phyloP scores from a whole-genome alignment of 441 rosid genomes.

The Raphanus hybrid region DNA sequence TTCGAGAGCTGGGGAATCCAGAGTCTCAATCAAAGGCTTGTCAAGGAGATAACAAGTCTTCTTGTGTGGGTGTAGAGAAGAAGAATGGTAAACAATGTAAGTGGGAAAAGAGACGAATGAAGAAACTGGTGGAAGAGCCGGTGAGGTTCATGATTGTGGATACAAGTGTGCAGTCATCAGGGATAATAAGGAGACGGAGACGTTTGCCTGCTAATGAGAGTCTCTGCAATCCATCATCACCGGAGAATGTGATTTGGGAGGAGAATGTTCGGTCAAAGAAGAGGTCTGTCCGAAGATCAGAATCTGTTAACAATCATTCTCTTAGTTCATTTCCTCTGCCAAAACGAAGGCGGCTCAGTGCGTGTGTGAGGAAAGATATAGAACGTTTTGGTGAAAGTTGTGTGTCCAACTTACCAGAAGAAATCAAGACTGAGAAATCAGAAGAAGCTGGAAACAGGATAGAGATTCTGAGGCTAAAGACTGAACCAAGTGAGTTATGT shows the following conservation, averaged over 20 bases:
- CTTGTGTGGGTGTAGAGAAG: no score
- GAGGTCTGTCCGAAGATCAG: slow-evolving; percentile 52
- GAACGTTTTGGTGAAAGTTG: slow-evolving; percentile 37
- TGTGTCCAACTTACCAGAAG: neutral
- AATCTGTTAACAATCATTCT: slow-evolving; percentile 17
- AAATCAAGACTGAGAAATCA: slow-evolving; percentile 32
- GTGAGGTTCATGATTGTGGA: slow-evolving; percentile 58
- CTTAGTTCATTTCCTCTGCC: slow-evolving; percentile 30
- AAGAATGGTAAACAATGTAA: slow-evolving; percentile 1
- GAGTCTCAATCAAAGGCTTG: no score
- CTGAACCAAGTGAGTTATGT: slow-evolving; percentile 30
- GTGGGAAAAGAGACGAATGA: slow-evolving; percentile 23
- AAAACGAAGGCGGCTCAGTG: slow-evolving; percentile 60
- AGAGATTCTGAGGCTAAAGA: neutral
- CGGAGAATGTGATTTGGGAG: neutral
- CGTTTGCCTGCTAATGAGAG: slow-evolving; percentile 1
- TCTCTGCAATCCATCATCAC: no score
- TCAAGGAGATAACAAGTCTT: no score
- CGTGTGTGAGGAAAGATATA: slow-evolving; percentile 52
- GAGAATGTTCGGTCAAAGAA: slow-evolving; percentile 40
- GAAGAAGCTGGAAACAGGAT: neutral
- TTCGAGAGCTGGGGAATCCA: slow-evolving; percentile 48
- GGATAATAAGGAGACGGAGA: slow-evolving; percentile 18
- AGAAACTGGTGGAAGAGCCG: slow-evolving; percentile 24
- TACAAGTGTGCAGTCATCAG: slow-evolving; percentile 53